Base-by-base conservation (phyloP, 2,329 filamentous ascomycete genomes). In the Rutstroemia sp. region DNA sequence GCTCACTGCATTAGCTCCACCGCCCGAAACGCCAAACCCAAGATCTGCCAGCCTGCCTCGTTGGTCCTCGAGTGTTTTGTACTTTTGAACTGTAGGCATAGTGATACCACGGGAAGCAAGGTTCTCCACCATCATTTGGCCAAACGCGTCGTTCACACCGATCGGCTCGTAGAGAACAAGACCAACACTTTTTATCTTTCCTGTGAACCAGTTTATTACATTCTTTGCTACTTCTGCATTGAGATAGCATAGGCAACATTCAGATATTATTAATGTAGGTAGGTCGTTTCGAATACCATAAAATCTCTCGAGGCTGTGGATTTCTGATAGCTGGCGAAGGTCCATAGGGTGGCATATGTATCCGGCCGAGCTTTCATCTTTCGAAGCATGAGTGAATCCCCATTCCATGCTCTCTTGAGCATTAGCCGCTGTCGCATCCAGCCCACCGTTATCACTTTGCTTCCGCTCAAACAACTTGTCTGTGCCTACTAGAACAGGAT, bases 171-270 rank as follows among this genome's bases (percentile, higher is more conserved):
- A 99, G 25, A 97, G 72, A 40, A 95, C 73, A 3, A 95, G 73
- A 0, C 78, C 82, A 0, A 84, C 66, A 16, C 61, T 63, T 49
- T 68, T 63, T 39, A 82, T 79, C 19, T 70, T 73, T 2, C 75
- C 71, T 16, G 78, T 76, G 65, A 92, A 90, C 70, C 82, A 85
- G 16, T 75, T 70, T 21, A 95, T 71, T 4, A 92, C 83, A 1
- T 74, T 72, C 39, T 78, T 76, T 0, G 91, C 86, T 51, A 84
- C 79, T 0, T 78, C 66, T 0, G 84, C 78, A 8, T 85, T 78
- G 1, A 99, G 80, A 67, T 99, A 99, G 69, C 94, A 89, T 34
- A 99, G 79, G 69, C 94, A 99, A 77, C 94, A 97, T 72, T 99
- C 94, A 0, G 92, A 97, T 6, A 99, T 78, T 23, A 99, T 73